Conservation (phyloP, 2,329 filamentous ascomycete genomes). For the Trichoderma citrinoviride region DNA sequence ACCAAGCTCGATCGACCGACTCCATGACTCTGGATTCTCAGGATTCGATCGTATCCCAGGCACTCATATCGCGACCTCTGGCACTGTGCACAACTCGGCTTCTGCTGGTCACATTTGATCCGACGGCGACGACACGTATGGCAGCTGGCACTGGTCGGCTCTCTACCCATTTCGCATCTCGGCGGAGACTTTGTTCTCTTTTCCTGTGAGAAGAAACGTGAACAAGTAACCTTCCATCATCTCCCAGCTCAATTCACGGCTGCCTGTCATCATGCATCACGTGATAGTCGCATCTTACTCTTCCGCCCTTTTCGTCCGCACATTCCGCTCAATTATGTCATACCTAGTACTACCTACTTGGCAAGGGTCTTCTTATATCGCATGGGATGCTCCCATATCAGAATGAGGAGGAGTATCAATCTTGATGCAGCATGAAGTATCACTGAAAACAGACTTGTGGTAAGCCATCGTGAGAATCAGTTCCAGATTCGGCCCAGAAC, state of each 20-base stretch:
- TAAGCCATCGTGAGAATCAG: too few species aligned
- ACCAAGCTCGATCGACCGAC: neutral
- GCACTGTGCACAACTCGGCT: neutral
- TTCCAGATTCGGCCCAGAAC: too few species aligned
- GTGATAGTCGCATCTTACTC: neutral
- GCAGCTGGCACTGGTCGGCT: neutral
- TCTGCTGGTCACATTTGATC: neutral
- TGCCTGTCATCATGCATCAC: neutral
- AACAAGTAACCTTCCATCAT: too few species aligned
- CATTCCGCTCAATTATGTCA: neutral
- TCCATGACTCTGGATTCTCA: neutral
- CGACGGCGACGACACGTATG: slow-evolving; percentile 1
- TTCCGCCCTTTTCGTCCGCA: neutral
- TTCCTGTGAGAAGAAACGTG: neutral
- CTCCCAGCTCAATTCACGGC: neutral
- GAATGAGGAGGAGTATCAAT: too few species aligned
- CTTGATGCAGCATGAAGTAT: too few species aligned
- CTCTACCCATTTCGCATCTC: neutral
- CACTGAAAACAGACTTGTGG: too few species aligned
- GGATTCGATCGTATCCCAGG: neutral
- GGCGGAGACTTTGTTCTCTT: too few species aligned
- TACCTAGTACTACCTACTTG: neutral
- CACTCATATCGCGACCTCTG: neutral
- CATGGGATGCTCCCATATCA: too few species aligned
- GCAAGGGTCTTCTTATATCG: too few species aligned